Conservation (phyloP, 2,329 filamentous ascomycete genomes). For the Cytospora leucostoma region DNA sequence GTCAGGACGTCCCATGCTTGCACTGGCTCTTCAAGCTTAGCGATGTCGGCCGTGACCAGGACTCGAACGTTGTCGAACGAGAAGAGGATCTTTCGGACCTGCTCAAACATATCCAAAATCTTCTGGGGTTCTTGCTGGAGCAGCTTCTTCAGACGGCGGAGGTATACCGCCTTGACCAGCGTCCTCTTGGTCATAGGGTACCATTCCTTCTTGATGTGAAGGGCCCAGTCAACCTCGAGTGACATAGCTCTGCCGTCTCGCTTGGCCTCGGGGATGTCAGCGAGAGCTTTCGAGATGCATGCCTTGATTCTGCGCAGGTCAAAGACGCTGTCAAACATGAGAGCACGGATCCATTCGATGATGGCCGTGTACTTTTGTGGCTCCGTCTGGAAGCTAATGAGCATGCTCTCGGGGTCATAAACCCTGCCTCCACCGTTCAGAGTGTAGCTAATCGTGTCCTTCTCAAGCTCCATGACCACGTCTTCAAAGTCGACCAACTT, state of each 20-base stretch:
- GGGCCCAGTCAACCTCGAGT: conserved; percentile 69
- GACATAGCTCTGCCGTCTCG: conserved; percentile 75
- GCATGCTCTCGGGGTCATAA: conserved; percentile 79
- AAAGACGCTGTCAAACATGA: conserved; percentile 88
- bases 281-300: conserved; percentile 75
- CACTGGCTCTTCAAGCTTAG: conserved; percentile 72
- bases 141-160: conserved; percentile 81
- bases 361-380: conserved; percentile 81
- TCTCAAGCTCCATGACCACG: conserved; percentile 86
- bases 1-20: conserved; percentile 73
- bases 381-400: conserved; percentile 83
- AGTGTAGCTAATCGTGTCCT: conserved; percentile 83
- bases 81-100: conserved; percentile 74
- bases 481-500: conserved; percentile 84
- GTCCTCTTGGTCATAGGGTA: conserved; percentile 76
- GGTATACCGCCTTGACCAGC: conserved; percentile 82
- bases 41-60: conserved; percentile 79
- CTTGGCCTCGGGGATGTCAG: conserved; percentile 90
- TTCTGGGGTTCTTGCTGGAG: conserved; percentile 74
- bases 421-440: conserved; percentile 69
- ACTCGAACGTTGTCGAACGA: conserved; percentile 83
- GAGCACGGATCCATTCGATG: conserved; percentile 79
- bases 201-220: conserved; percentile 77
- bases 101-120: conserved; percentile 76
- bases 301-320: conserved; percentile 68